These are phyloP conservation scores for Mimosa pudica DNA, from an alignment of 306 rosid genomes.

Conservation along the genomic window DNA sequence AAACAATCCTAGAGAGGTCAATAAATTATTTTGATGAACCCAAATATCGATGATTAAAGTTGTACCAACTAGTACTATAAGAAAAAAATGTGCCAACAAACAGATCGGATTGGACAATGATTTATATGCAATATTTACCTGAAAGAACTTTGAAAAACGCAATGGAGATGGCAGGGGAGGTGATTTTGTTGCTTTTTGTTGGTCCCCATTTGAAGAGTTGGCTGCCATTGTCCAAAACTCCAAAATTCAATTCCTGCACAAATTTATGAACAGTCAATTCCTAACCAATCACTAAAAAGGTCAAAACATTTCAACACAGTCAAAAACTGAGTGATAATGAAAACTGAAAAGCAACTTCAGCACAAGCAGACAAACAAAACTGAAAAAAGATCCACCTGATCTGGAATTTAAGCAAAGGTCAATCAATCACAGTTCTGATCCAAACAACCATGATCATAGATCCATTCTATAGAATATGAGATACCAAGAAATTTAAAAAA, in stretches of 20 bases:
- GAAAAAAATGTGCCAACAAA: background rate
- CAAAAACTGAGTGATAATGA: background rate
- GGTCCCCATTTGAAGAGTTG: conserved; percentile 66
- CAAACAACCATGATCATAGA: conserved; percentile 34
- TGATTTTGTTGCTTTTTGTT: conserved; percentile 58
- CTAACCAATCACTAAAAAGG: background rate
- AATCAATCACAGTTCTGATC: conserved; percentile 40
- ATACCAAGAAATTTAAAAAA: conserved; percentile 18
- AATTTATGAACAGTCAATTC: conserved; percentile 35
- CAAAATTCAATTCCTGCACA: conserved; percentile 37
- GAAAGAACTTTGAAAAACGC: conserved; percentile 88
- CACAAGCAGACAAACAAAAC: conserved; percentile 11
- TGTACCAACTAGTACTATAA: background rate
- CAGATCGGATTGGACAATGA: background rate
- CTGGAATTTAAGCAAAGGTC: conserved; percentile 31
- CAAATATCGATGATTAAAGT: background rate
- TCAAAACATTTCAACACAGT: background rate
- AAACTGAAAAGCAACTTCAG: background rate
- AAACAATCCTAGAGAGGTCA: background rate
- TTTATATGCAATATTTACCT: conserved; percentile 46
- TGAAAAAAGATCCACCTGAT: conserved; percentile 16
- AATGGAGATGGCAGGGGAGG: conserved; percentile 89
- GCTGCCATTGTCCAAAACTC: conserved; percentile 52
- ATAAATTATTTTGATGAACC: background rate
- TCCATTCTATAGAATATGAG: conserved; percentile 45